Conservation (phyloP, 2,329 filamentous ascomycete species). For the Colletotrichum tamarilloi region DNA sequence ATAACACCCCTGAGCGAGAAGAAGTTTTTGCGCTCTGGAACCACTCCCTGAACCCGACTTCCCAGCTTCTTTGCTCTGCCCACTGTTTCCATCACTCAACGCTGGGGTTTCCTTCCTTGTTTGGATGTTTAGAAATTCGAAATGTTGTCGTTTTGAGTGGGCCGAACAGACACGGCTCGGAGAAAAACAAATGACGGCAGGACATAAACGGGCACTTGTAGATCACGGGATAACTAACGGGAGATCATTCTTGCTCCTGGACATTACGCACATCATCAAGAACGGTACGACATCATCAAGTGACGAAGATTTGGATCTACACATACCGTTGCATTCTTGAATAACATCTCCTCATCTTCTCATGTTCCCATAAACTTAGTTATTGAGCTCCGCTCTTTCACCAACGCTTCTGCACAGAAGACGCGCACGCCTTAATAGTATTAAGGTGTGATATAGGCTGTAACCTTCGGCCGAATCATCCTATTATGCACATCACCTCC, state of each 20-base stretch:
- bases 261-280: not conserved
- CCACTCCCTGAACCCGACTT: slow-evolving; percentile 1
- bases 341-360: not conserved
- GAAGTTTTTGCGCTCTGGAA: slow-evolving; percentile 8
- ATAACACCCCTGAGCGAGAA: slow-evolving; percentile 1
- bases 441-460: slow-evolving; percentile 6
- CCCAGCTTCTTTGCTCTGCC: not conserved
- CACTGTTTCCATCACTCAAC: slow-evolving; percentile 2
- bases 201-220: slow-evolving; percentile 12
- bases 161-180: slow-evolving; percentile 5
- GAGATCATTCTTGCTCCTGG: not conserved
- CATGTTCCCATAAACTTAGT: slow-evolving; percentile 20
- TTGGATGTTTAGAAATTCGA: not conserved
- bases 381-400: slow-evolving; percentile 20
- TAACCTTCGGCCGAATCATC: not conserved
- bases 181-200: slow-evolving; percentile 17
- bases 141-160: slow-evolving; percentile 5
- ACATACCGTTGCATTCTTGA: slow-evolving; percentile 10
- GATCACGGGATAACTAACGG: slow-evolving; percentile 15
- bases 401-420: not conserved
- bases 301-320: not conserved
- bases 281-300: not conserved
- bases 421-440: not conserved
- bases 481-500: slow-evolving; percentile 23
- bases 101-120: slow-evolving; percentile 4